Base-by-base conservation (phyloP, 2,329 filamentous ascomycete species). In the Diatrype stigma region DNA sequence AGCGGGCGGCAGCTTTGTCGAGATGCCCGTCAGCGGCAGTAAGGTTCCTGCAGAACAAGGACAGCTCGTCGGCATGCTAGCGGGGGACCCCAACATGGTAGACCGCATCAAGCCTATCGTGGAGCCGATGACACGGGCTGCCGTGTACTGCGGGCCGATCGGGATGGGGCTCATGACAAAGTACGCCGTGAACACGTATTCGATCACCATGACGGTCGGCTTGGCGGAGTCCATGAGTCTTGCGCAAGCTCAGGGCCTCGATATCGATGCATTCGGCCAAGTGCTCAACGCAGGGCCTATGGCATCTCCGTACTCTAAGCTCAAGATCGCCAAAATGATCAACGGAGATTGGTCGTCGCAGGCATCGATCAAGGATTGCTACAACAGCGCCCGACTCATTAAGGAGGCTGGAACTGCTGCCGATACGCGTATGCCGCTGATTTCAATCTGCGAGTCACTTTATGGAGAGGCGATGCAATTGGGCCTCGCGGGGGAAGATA, bases 1-100 rank as follows among this genome's bases (percentile, higher is more conserved):
- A 2, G 62, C 60, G 3, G 64, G 67, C 1, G 66, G 66, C 1
- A 42, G 60, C 3, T 69, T 63, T 23, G 49, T 69, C 37, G 66
- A 68, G 48, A 68, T 69, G 66, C 67, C 66, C 2, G 67, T 69
- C 30, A 69, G 67, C 46, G 67, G 67, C 6, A 67, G 66, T 56
- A 63, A 63, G 40, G 51, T 65, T 1, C 67, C 67, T 1, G 67
- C 67, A 1, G 67, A 67, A 49, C 56, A 63, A 42, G 67, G 67
- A 2, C 46, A 53, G n/a, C 60, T 68, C 7, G 65, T 70, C 19
- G 67, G 65, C 32, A 63, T 70, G 58, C 58, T 70, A 37, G 67
- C 64, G 12, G 66, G 67, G 5, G 63, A 67, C 30, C 47, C 40
- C 11, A 53, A 35, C 12, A 54, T 63, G 2, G 60, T 58, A 7